Conservation (phyloP, 2,329 filamentous ascomycete species). For the Xylaria sp. region DNA sequence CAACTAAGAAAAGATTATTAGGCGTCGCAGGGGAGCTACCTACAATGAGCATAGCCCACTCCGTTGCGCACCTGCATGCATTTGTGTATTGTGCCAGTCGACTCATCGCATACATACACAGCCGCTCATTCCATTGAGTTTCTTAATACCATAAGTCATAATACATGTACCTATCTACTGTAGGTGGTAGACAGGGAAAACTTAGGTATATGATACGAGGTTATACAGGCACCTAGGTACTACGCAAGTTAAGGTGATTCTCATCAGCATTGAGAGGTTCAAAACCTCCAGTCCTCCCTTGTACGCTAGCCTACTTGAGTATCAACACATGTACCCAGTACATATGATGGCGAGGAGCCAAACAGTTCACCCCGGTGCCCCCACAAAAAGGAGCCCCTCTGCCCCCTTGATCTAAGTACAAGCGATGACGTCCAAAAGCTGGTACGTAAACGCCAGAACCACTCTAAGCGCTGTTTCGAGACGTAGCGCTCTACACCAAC, state of each 20-base stretch:
- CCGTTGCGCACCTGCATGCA: background rate
- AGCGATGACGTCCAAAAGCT: conserved; percentile 21
- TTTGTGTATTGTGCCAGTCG: background rate
- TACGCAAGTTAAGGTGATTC: no score
- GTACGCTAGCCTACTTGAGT: no score
- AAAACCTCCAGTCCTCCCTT: background rate
- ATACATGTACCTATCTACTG: no score
- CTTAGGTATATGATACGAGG: no score
- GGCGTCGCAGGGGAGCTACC: conserved; percentile 3
- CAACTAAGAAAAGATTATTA: background rate
- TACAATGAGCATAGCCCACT: conserved; percentile 16
- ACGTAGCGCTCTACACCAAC: background rate
- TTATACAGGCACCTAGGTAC: no score
- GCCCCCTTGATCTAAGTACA: conserved; percentile 10
- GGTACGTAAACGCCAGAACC: conserved; percentile 17
- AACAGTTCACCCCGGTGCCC: background rate
- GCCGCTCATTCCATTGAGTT: no score
- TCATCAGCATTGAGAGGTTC: no score
- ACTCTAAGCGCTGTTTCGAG: conserved; percentile 23
- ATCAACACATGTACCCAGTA: no score
- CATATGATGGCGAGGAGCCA: background rate
- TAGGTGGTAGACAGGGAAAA: no score
- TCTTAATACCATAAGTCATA: no score
- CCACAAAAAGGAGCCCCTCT: conserved; percentile 15
- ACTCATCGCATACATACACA: no score